phyloP scores from a whole-genome alignment of 1,139 yeast species.

The Hansenula sp. region DNA sequence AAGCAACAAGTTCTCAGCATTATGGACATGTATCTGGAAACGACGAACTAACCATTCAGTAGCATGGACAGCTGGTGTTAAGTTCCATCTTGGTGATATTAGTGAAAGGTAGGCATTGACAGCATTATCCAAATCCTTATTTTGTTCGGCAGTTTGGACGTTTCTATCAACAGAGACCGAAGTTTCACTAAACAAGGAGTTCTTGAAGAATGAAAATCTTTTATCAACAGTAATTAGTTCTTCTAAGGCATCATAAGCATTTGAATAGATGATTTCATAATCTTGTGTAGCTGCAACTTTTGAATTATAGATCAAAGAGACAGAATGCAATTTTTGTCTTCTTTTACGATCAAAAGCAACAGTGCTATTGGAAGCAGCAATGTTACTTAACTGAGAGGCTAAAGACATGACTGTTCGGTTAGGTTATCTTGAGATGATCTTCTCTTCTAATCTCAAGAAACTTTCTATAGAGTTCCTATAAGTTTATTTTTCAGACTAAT shows the following conservation, averaged over 20 bases:
- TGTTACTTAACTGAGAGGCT: conserved; percentile 76
- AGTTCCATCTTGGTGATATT: conserved; percentile 59
- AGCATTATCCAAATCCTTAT: conserved; percentile 68
- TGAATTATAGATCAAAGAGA: conserved; percentile 83
- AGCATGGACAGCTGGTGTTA: conserved; percentile 76
- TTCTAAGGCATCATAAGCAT: conserved; percentile 71
- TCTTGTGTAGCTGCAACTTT: conserved; percentile 92
- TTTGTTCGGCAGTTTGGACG: conserved; percentile 74
- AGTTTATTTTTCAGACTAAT: too few relatives aligned
- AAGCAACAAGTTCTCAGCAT: conserved; percentile 67
- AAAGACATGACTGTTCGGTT: conserved; percentile 29
- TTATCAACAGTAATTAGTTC: conserved; percentile 69
- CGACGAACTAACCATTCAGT: conserved; percentile 95
- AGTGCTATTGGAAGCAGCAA: conserved; percentile 64
- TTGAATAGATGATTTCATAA: conserved; percentile 72
- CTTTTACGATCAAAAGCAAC: conserved; percentile 83
- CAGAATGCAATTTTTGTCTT: conserved; percentile 82
- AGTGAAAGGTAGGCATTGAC: conserved; percentile 70
- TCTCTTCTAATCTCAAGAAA: not conserved
- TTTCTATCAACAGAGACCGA: conserved; percentile 76
- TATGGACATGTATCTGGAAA: conserved; percentile 80
- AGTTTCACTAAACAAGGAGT: conserved; percentile 76
- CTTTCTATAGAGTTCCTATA: not conserved
- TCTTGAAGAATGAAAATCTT: conserved; percentile 67
- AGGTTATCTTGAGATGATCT: not conserved